Evolutionary conservation across 176 grass and related monocot genomes (phyloP), one percentile per base, ranked within the genome.

Genomic region (Thinopyrum elongatum): DNA sequence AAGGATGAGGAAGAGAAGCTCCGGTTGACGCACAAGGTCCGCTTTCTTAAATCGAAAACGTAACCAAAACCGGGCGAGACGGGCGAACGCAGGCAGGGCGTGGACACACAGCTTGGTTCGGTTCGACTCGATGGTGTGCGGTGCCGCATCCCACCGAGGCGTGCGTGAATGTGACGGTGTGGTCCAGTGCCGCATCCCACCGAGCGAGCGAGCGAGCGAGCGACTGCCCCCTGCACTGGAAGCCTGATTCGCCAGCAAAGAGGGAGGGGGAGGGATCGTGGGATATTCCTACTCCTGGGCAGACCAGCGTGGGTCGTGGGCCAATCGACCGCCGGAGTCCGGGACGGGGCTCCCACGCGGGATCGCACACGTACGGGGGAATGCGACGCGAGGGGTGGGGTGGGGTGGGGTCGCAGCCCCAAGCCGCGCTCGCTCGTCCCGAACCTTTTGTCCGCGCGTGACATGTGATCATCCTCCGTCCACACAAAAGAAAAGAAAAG

Each of bases 391-490:
- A 57, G 53, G 53, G 53, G 53, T 42, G 36, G 7, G 36, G 36
- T n/a, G n/a, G n/a, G n/a, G n/a, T n/a, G n/a, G n/a, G n/a, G n/a
- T n/a, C n/a, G n/a, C n/a, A n/a, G n/a, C 0, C 51, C 51, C 51
- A 8, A 2, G 51, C 51, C 17, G 51, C 49, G 49, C 46, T 4
- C 12, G 42, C 42, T 47, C 65, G 30, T 11, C 31, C 33, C 33
- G 21, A 55, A 7, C 33, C 11, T 8, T 75, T 51, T 75, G 72
- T 75, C 25, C 15, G 44, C 74, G 28, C 44, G 74, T 76, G 46
- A 55, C 74, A 73, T 74, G 87, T 84, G 79, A 86, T 34, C 14
- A 5, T 51, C 47, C 47, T 51, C 46, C 26, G 7, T 46, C 42
- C 42, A 38, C 2, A 16, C 22, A 57, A 22, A 53, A 0, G 49